These are phyloP conservation scores for Kalanchoe fedtschenkoi DNA, from an alignment of 164 flowering plant genomes.

Conservation along the genomic window DNA sequence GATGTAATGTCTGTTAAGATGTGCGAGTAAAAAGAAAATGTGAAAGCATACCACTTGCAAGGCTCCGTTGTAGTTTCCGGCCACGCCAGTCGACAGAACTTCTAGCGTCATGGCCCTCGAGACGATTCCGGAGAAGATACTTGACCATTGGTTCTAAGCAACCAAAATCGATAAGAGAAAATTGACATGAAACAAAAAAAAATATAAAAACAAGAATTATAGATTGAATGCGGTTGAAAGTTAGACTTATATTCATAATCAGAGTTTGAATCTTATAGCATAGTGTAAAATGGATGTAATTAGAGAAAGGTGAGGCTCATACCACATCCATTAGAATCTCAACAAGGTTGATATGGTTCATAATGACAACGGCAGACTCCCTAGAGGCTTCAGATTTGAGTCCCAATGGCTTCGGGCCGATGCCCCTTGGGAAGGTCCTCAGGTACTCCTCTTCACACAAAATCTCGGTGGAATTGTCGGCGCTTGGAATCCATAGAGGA, in stretches of 20 bases:
- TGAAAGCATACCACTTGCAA: constrained; percentile 66
- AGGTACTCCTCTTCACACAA: constrained; percentile 49
- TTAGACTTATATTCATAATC: too few species aligned
- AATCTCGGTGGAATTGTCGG: constrained; percentile 17
- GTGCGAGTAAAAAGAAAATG: too few species aligned
- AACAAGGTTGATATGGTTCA: constrained; percentile 58
- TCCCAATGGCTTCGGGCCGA: constrained; percentile 51
- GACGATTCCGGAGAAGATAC: constrained; percentile 55
- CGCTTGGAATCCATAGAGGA: constrained; percentile 39
- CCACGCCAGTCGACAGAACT: constrained; percentile 79
- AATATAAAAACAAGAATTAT: not conserved
- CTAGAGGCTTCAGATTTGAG: constrained; percentile 64
- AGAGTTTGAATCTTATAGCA: too few species aligned
- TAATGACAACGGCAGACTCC: constrained; percentile 57
- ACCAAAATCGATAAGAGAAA: not conserved
- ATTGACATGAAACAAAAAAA: not conserved
- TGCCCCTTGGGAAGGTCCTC: constrained; percentile 58
- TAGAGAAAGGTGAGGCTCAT: constrained; percentile 2
- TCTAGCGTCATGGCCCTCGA: constrained; percentile 71
- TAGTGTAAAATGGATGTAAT: too few species aligned
- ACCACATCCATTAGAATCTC: constrained; percentile 90
- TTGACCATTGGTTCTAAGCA: constrained; percentile 74
- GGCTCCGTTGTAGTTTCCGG: constrained; percentile 87
- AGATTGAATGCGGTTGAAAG: not conserved
- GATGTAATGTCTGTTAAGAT: too few species aligned